These are phyloP conservation scores for Trypanosoma avium DNA, from an alignment of 208 protist genomes.

Conservation along the genomic window DNA sequence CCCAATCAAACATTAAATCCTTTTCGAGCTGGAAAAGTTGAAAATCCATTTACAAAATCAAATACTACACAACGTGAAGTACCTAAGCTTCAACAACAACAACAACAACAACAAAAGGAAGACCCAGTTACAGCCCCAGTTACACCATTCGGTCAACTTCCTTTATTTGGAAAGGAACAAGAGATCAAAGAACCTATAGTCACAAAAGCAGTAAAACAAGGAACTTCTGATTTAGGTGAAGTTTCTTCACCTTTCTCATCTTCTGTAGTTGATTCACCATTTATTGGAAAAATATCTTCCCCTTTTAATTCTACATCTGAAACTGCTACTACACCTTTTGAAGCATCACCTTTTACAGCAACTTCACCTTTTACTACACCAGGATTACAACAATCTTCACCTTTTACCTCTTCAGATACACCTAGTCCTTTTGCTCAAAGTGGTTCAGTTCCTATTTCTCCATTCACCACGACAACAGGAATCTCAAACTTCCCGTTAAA, in stretches of 20 bases:
- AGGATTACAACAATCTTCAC: slow-evolving; percentile 30
- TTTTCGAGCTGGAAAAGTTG: slow-evolving; percentile 39
- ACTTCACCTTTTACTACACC: slow-evolving; percentile 22
- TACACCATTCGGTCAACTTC: slow-evolving; percentile 78
- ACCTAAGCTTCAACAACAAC: slow-evolving; percentile 21
- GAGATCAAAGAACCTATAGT: slow-evolving; percentile 6
- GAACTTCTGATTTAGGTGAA: slow-evolving; percentile 10
- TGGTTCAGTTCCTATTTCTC: background rate
- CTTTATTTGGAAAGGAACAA: slow-evolving; percentile 66
- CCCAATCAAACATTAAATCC: slow-evolving; percentile 40
- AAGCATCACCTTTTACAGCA: slow-evolving; percentile 40
- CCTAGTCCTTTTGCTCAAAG: slow-evolving; percentile 18
- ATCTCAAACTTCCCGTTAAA: slow-evolving; percentile 4
- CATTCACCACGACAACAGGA: slow-evolving; percentile 5
- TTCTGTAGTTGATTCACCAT: slow-evolving; percentile 30
- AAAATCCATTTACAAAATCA: slow-evolving; percentile 43
- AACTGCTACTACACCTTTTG: slow-evolving; percentile 37
- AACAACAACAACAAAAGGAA: slow-evolving; percentile 18
- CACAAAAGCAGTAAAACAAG: slow-evolving; percentile 9
- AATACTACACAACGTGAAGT: slow-evolving; percentile 8
- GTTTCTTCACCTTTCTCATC: slow-evolving; percentile 67
- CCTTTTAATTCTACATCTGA: slow-evolving; percentile 26
- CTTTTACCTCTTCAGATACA: slow-evolving; percentile 34
- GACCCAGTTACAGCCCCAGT: slow-evolving; percentile 48
- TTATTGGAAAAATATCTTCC: slow-evolving; percentile 27